Evolutionary conservation across 352 stramenopile genomes (phyloP).

Genomic region (Globisporangium paddicum): DNA sequence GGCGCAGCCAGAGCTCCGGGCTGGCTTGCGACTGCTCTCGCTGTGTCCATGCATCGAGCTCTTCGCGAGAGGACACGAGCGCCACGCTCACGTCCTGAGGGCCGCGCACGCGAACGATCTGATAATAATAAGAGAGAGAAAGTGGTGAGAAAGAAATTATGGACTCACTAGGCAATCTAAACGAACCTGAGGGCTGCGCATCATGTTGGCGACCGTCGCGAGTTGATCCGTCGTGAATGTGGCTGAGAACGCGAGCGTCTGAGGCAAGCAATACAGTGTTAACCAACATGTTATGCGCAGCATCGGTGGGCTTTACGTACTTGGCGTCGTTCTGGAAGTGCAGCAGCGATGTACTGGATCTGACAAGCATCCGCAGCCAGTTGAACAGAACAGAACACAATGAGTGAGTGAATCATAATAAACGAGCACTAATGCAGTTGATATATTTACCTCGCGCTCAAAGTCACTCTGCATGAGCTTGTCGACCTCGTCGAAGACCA

Average conservation of each 20-base stretch:
- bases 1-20: constrained; percentile 62
- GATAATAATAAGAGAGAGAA: constrained; percentile 5
- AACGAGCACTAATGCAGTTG: background rate
- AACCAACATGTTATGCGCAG: too few relatives aligned
- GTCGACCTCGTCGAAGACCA: constrained; percentile 82
- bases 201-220: constrained; percentile 34
- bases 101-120: constrained; percentile 67
- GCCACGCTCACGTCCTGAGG: constrained; percentile 59
- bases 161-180: background rate
- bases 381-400: background rate
- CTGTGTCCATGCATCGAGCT: constrained; percentile 41
- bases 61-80: constrained; percentile 41
- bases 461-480: constrained; percentile 72
- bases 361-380: constrained; percentile 14
- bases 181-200: constrained; percentile 58
- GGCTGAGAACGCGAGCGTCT: constrained; percentile 76
- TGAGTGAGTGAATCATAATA: background rate
- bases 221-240: constrained; percentile 75
- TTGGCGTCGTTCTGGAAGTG: constrained; percentile 56
- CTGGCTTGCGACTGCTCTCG: constrained; percentile 34
- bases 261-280: background rate
- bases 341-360: constrained; percentile 53
- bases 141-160: background rate
- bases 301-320: constrained; percentile 12
- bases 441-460: constrained; percentile 39